Percentiles rank a stretch among this genome's conserved stretches.
Conservation (phyloP, 495 filamentous ascomycete species). For the Neurospora sp. region DNA sequence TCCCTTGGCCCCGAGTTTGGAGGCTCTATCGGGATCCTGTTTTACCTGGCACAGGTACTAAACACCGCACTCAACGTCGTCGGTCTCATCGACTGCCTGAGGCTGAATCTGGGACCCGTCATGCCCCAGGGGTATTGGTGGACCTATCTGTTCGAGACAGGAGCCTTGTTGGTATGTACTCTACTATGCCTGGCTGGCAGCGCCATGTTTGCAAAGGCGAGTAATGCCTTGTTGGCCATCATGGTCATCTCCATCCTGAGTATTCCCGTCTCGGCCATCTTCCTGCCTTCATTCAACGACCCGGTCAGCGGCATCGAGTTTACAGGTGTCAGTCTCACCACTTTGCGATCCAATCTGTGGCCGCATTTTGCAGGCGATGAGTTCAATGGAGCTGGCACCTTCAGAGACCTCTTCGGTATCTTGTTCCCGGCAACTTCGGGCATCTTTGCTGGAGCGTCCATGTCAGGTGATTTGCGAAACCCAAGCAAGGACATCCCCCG, state of each 20-base stretch:
- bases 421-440: constrained; percentile 72
- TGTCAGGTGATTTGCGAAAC: constrained; percentile 78
- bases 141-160: constrained; percentile 68
- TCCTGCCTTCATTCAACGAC: constrained; percentile 56
- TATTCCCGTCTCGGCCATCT: constrained; percentile 65
- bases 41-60: constrained; percentile 75
- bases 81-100: constrained; percentile 74
- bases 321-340: constrained; percentile 61
- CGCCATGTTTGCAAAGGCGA: constrained; percentile 68
- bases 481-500: constrained; percentile 78
- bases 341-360: constrained; percentile 60
- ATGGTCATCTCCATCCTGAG: constrained; percentile 68
- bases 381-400: constrained; percentile 57
- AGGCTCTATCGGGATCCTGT: constrained; percentile 83
- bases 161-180: constrained; percentile 63
- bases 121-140: constrained; percentile 66
- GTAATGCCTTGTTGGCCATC: constrained; percentile 67
- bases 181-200: constrained; percentile 71
- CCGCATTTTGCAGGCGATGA: constrained; percentile 35
- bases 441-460: constrained; percentile 68
- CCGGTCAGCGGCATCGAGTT: constrained; percentile 55
- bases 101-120: constrained; percentile 63
- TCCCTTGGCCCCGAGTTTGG: constrained; percentile 84
- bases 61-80: constrained; percentile 87
- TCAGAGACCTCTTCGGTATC: constrained; percentile 78